Evolutionary conservation across 2,329 filamentous ascomycete species (phyloP).

Genomic region (Chrysoporthe deuterocubensis): DNA sequence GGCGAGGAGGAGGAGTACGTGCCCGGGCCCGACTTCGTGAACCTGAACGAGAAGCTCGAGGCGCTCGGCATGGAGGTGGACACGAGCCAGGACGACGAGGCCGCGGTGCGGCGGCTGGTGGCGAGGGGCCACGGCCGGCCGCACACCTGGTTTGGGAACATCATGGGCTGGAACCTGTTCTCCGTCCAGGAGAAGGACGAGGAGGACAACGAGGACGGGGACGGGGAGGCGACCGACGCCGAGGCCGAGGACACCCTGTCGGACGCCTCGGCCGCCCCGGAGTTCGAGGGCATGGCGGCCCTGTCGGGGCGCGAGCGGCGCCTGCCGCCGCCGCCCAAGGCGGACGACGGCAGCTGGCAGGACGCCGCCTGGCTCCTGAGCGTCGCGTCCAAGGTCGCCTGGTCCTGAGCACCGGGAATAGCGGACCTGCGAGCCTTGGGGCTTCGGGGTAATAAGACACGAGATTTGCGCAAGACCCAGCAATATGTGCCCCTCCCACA

Average conservation of each 20-base stretch:
- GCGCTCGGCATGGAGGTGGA: slow-evolving; percentile 53
- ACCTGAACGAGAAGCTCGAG: slow-evolving; percentile 63
- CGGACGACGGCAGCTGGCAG: slow-evolving; percentile 65
- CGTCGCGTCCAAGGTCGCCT: slow-evolving; percentile 61
- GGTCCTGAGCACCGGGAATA: slow-evolving; percentile 19
- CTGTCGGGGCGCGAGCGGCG: slow-evolving; percentile 44
- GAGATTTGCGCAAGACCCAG: background rate
- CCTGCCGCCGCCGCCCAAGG: slow-evolving; percentile 53
- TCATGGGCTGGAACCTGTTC: slow-evolving; percentile 66
- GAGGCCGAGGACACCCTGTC: slow-evolving; percentile 25
- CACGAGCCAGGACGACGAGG: slow-evolving; percentile 60
- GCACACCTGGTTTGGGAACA: slow-evolving; percentile 62
- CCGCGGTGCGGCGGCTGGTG: slow-evolving; percentile 60
- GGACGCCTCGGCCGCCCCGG: slow-evolving; percentile 31
- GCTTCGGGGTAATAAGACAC: background rate
- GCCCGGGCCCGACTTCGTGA: slow-evolving; percentile 65
- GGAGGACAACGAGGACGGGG: slow-evolving; percentile 43
- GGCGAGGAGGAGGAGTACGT: slow-evolving; percentile 38
- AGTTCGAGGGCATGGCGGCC: slow-evolving; percentile 47
- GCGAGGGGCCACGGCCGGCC: slow-evolving; percentile 53
- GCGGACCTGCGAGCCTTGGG: slow-evolving; percentile 5
- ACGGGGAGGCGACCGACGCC: slow-evolving; percentile 33
- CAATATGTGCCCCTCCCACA: background rate
- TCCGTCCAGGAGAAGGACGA: slow-evolving; percentile 65
- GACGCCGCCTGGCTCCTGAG: slow-evolving; percentile 71